phyloP scores from a whole-genome alignment of 2,329 filamentous ascomycete species.

The Lachnellula cervina region DNA sequence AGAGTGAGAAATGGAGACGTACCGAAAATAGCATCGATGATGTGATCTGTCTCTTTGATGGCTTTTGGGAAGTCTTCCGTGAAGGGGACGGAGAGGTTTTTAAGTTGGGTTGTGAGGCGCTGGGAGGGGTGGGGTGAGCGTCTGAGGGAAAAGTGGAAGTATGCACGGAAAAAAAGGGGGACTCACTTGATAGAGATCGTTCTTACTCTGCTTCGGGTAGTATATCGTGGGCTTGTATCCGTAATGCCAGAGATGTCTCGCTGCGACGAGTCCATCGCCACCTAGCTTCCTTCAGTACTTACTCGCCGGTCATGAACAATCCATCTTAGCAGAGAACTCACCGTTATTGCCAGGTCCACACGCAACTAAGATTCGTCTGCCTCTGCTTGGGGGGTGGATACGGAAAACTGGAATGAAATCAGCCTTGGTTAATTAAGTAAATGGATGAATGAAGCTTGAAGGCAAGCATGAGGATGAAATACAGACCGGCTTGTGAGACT shows the following conservation, averaged over 20 bases:
- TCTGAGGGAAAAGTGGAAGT: not conserved
- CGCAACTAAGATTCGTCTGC: constrained; percentile 74
- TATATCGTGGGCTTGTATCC: constrained; percentile 86
- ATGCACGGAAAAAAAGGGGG: not conserved
- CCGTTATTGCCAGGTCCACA: constrained; percentile 80
- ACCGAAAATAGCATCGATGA: constrained; percentile 94
- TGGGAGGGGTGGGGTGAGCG: constrained; percentile 32
- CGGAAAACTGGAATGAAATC: constrained; percentile 59
- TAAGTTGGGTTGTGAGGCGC: constrained; percentile 79
- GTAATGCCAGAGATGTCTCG: constrained; percentile 85
- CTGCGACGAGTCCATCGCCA: constrained; percentile 90
- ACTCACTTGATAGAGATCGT: constrained; percentile 77
- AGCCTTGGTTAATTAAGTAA: too few relatives aligned
- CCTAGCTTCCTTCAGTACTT: constrained; percentile 43
- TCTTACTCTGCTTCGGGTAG: constrained; percentile 88
- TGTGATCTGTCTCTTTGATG: constrained; percentile 65
- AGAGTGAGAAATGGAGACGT: constrained; percentile 18
- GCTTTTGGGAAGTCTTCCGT: constrained; percentile 70
- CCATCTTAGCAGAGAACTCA: constrained; percentile 26
- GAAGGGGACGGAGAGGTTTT: constrained; percentile 78
- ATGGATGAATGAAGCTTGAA: not conserved
- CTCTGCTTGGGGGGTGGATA: constrained; percentile 69
- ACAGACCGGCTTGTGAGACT: constrained; percentile 79
- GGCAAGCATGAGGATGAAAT: not conserved
- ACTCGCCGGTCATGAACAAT: not conserved